Base-by-base conservation (phyloP, 2,329 filamentous ascomycete species). In the Emmonsiellopsis sp. region DNA sequence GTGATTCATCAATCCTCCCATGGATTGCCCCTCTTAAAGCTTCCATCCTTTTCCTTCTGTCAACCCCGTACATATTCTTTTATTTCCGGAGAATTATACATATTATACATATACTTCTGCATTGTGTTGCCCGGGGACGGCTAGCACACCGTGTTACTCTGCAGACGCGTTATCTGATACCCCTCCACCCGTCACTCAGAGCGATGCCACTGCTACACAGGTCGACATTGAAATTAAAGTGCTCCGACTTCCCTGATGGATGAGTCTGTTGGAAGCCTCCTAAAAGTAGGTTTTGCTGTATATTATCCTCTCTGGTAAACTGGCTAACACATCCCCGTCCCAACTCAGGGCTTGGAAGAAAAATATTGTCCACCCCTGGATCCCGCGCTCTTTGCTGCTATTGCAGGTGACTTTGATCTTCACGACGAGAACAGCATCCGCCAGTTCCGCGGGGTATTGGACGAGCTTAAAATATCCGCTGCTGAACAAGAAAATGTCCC, bases 361-460 rank as follows among this genome's bases (percentile, higher is more conserved):
- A 81, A 85, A 58, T 92, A 88, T 63, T 84, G 84, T 64, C 80
- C 86, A 27, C 79, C 85, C 14, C 70, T 96, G 42, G 91, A 96
- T 60, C 81, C 89, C 58, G 80, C 88, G 0, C 77, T 92, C 10
- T 80, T 96, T 55, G 78, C 85, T 52, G 85, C 88, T 3, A 87
- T 96, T 49, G 75, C 83, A 5, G 81, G 75, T 51, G 92, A 97
- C 63, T 88, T 83, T 68, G 80, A 90, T 60, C 72, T 91, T 14
- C 65, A 70, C 2, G 43, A 58, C 32, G 68, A 81, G 21, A 61
- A 71, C 0, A 73, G 83, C 42, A 72, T 83, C 34, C 63, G 77
- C 2, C 71, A 74, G 8, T 82, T 84, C 2, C 78, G 79, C 33
- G 65, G 72, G n/a, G 76, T 79, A 0, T 75, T 96, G 1, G 76